Evolutionary conservation across 2,329 filamentous ascomycete species (phyloP), one percentile per base, ranked within the genome.

Genomic region (Fusarium graminum): DNA sequence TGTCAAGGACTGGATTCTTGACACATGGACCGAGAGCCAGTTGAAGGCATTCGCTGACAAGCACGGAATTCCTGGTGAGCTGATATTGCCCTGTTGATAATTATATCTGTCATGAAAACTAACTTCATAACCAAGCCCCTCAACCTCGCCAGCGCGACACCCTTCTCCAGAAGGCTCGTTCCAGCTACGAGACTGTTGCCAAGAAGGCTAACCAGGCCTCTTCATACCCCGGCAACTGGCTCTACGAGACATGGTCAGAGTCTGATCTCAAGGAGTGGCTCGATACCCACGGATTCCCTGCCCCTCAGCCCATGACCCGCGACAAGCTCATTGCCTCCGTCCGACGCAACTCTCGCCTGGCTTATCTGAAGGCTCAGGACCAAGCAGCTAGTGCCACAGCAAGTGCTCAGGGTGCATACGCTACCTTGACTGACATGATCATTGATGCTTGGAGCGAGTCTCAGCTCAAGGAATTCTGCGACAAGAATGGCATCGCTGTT

Each of bases 231-330:
- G 95, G 95, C 38, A 88, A 97, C 81, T 98, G 95, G 95, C 82
- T 98, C 41, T 99, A 97, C 76, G 86, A 89, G 62, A 85, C 90
- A 9, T 99, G 95, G 95, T 90, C 92, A 51, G 92, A 97, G 68
- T 97, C 94, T 68, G 94, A 97, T 47, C 82, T 97, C 65, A 98
- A 98, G 84, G 86, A 92, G 69, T 99, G 92, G 91, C 90, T 97
- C 44, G 95, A 98, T 74, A 90, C 90, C 69, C 88, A 93, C 70
- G 95, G 95, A 50, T 89, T 94, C 78, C 90, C 92, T 13, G 92
- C 87, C 53, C 94, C 95, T 62, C 94, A 98, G 77, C 91, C 93
- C 29, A 88, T 88, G 46, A 89, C 83, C 62, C 92, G 95, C 62
- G 94, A 98, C 80, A 93, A 92, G 79, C 85, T 98, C 50, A 90